These are phyloP conservation scores for Fomitiporia mediterranea DNA, from an alignment of 1,284 basidiomycete genomes.

Conservation along the genomic window DNA sequence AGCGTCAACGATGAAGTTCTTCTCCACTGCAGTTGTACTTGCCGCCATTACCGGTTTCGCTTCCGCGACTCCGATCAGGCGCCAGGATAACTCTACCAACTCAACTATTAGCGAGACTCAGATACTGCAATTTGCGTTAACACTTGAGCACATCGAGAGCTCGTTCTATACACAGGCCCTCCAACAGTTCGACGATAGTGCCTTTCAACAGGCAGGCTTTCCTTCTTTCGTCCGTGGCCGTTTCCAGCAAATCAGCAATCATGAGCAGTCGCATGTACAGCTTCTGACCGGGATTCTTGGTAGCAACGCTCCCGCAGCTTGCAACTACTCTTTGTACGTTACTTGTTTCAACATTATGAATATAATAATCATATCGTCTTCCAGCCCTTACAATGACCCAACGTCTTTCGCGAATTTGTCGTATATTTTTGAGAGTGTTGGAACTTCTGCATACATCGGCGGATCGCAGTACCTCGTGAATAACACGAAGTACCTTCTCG, in stretches of 20 bases:
- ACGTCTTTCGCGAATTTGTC: conserved; percentile 37
- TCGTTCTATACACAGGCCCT: conserved; percentile 53
- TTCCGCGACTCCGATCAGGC: conserved; percentile 4
- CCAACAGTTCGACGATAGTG: conserved; percentile 39
- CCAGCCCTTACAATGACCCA: conserved; percentile 27
- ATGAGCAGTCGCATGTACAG: conserved; percentile 37
- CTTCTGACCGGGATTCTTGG: conserved; percentile 44
- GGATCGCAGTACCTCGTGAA: conserved; percentile 30
- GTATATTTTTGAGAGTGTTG: conserved; percentile 40
- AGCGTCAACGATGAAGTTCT: conserved; percentile 4
- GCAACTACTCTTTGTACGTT: conserved; percentile 34
- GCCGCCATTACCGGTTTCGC: background rate
- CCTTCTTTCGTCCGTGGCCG: conserved; percentile 45
- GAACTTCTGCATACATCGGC: conserved; percentile 39
- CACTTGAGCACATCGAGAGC: conserved; percentile 66
- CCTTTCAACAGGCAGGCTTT: conserved; percentile 51
- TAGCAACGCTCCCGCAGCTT: conserved; percentile 36
- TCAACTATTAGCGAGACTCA: conserved; percentile 11
- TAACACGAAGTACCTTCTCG: conserved; percentile 29
- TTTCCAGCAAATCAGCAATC: conserved; percentile 29
- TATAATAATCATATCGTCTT: conserved; percentile 27
- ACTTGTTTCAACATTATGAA: background rate
- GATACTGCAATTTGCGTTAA: conserved; percentile 49
- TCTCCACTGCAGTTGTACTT: background rate
- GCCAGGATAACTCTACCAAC: background rate